Percentiles rank a stretch among this genome's conserved stretches.
Evolutionary conservation across 345 rosid species (phyloP).

Genomic region (Bretschneidera sinensis): DNA sequence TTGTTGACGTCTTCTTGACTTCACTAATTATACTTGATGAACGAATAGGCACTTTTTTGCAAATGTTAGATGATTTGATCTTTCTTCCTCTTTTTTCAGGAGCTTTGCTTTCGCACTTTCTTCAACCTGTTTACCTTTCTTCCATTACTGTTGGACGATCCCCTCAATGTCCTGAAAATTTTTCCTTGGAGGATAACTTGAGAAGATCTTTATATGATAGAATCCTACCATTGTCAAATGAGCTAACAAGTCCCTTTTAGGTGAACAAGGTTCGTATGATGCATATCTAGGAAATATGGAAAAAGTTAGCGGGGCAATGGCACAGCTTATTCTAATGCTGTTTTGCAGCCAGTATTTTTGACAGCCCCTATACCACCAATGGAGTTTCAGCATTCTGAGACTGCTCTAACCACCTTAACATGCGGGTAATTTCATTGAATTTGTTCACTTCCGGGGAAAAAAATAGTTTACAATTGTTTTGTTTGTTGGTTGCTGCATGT

Average conservation of each 20-base stretch:
- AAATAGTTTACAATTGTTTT: constrained; percentile 12
- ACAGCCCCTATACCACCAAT: constrained; percentile 60
- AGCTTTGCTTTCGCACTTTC: constrained; percentile 51
- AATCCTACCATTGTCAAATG: constrained; percentile 36
- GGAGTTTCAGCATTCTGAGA: constrained; percentile 87
- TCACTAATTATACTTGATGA: too few relatives aligned
- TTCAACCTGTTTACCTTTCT: constrained; percentile 51
- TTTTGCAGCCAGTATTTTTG: constrained; percentile 63
- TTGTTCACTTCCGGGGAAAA: background rate
- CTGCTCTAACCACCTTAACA: constrained; percentile 72
- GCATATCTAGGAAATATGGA: constrained; percentile 11
- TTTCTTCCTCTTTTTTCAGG: constrained; percentile 35
- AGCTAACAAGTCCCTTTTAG: constrained; percentile 40
- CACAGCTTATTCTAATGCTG: constrained; percentile 17
- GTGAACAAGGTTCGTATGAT: constrained; percentile 55
- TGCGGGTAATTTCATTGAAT: constrained; percentile 59
- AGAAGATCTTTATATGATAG: constrained; percentile 49
- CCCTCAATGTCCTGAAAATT: constrained; percentile 23
- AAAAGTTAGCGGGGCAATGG: constrained; percentile 6
- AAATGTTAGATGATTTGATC: too few relatives aligned
- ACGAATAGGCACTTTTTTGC: too few relatives aligned
- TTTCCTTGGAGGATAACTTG: constrained; percentile 32
- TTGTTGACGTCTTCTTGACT: background rate
- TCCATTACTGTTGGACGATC: constrained; percentile 49
- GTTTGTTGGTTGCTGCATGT: constrained; percentile 12